Base-by-base conservation (phyloP, 441 rosid genomes). In the Eruca vesicaria region DNA sequence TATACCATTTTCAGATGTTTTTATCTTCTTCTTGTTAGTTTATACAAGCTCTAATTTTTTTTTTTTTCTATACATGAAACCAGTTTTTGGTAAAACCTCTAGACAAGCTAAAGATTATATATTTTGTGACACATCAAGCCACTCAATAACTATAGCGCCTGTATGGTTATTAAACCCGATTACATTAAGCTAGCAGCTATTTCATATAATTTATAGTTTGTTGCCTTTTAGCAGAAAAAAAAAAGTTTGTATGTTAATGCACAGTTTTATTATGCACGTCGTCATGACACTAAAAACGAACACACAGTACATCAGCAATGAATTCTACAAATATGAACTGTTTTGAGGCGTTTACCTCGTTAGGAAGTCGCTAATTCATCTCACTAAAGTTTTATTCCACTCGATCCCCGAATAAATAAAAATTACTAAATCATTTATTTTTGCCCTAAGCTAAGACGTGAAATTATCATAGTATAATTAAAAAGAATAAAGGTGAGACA, bases 401-500 rank as follows among this genome's bases (percentile, higher is more conserved):
- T 59, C 21, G 43, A 68, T 58, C 61, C 19, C 61, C 28, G 9
- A 61, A 48, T 16, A 60, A 28, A 7, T 60, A 35, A 26, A 50
- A 62, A 20, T 36, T 12, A 38, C 56, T 7, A 26, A 18, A 5
- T 19, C 60, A 28, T 4, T 26, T 9, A 33, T 15, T 18, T 32
- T 18, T 63, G 56, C 80, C 76, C 80, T 77, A 77, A 71, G 72
- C 67, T 65, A 65, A 58, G 72, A 48, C 50, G 33, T 35, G 63
- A 71, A n/a, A 66, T 35, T 48, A 48, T 14, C 29, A 58, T 59
- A 32, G 73, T 32, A 36, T 73, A 33, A 63, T 32, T 67, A 43
- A 68, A 66, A 53, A 14, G 9, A 73, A 73, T 64, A 72, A 55
- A 73, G 41, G 20, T 64, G 82, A 74, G 94, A 91, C 90, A 91